Conservation (phyloP, 179 eudicot species). For the Heliamphora pulchella region DNA sequence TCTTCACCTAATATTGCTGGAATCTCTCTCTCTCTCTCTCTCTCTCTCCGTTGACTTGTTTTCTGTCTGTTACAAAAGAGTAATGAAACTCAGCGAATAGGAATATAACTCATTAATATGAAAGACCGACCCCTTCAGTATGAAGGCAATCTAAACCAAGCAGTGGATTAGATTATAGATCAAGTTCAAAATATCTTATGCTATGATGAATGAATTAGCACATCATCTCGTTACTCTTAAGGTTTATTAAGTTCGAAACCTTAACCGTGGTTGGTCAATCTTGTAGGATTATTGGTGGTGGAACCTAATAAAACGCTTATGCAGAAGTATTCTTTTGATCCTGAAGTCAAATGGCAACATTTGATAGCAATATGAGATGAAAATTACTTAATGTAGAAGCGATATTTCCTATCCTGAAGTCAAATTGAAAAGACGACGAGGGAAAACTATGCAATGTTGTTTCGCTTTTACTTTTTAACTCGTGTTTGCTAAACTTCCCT, state of each 20-base stretch:
- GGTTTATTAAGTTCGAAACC: background rate
- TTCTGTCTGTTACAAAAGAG: background rate
- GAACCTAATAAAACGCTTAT: background rate
- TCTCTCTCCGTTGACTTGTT: background rate
- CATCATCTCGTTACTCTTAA: background rate
- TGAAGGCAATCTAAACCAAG: background rate
- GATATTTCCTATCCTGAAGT: background rate
- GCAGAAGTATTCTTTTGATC: background rate
- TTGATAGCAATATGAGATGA: background rate
- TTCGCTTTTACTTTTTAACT: background rate
- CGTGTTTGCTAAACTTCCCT: constrained; percentile 6
- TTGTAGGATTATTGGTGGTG: no score
- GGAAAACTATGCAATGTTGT: background rate
- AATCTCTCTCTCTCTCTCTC: background rate
- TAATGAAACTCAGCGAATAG: background rate
- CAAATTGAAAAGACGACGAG: background rate
- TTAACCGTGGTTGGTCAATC: background rate
- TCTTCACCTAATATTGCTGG: background rate
- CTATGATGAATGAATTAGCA: background rate
- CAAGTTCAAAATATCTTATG: background rate
- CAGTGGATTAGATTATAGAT: background rate
- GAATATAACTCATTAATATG: background rate
- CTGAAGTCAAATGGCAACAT: background rate
- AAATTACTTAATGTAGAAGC: background rate
- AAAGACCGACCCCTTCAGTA: background rate